These are phyloP conservation scores for Russula sp. DNA, from an alignment of 768 basidiomycete genomes.

Conservation along the genomic window DNA sequence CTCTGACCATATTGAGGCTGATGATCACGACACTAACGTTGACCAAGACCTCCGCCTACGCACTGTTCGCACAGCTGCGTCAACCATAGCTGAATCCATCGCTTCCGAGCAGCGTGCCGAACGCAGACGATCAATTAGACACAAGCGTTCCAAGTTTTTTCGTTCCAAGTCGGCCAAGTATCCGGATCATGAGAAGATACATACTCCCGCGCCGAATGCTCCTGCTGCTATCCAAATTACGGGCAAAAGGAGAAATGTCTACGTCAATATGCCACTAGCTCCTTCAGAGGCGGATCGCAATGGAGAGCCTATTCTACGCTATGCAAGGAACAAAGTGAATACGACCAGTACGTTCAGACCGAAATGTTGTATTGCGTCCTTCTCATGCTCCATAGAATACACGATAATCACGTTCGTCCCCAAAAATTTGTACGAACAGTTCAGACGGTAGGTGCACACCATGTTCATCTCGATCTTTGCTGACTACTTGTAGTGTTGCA, in stretches of 20 bases:
- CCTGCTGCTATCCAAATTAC: constrained; percentile 32
- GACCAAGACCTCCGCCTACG: constrained; percentile 84
- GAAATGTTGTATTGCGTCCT: not conserved
- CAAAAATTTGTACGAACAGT: constrained; percentile 93
- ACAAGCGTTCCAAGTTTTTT: constrained; percentile 49
- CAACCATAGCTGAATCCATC: constrained; percentile 82
- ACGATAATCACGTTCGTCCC: constrained; percentile 86
- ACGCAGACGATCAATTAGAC: constrained; percentile 42
- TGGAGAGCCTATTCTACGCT: constrained; percentile 75
- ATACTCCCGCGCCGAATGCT: constrained; percentile 25
- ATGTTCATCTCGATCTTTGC: constrained; percentile 1
- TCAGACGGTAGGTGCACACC: constrained; percentile 51
- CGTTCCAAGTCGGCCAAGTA: constrained; percentile 39
- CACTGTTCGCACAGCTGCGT: constrained; percentile 89
- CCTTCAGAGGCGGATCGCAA: constrained; percentile 54
- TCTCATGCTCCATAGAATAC: constrained; percentile 52
- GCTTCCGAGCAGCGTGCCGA: constrained; percentile 66
- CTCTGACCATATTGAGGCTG: constrained; percentile 35
- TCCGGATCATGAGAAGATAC: constrained; percentile 29
- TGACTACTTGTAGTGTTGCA: constrained; percentile 49
- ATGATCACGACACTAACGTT: constrained; percentile 59
- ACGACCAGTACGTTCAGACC: constrained; percentile 68
- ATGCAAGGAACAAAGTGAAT: constrained; percentile 87
- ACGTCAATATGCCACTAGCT: constrained; percentile 68
- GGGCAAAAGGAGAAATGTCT: constrained; percentile 64